A percentile compares a stretch with the other conserved stretches of the same genome.
phyloP scores from a whole-genome alignment of 371 early-diverging fungal genomes.

The Lichtheimia ramosa region DNA sequence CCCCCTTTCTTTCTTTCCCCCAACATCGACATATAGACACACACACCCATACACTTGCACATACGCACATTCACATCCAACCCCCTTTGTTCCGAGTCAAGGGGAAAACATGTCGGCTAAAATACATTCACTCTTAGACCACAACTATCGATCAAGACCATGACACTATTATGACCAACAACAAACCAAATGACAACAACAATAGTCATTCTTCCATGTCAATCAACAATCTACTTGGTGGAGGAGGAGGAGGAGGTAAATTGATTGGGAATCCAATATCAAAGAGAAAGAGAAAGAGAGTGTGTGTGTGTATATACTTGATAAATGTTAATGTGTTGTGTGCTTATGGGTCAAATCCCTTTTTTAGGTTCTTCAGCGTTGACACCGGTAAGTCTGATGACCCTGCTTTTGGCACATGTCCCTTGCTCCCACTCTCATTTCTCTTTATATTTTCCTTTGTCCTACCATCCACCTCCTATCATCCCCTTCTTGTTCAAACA shows the following conservation, averaged over 20 bases:
- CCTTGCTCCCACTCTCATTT: too few relatives aligned
- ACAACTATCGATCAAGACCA: conserved; percentile 2
- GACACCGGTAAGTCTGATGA: conserved; percentile 6
- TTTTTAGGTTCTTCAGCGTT: neutral
- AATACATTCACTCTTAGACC: neutral
- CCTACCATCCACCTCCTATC: too few relatives aligned
- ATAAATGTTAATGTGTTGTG: too few relatives aligned
- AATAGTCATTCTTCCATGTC: conserved; percentile 20
- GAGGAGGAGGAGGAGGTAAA: neutral
- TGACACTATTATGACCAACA: conserved; percentile 13
- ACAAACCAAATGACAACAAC: conserved; percentile 3
- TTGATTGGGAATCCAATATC: neutral
- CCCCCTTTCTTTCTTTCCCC: neutral
- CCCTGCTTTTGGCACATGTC: too few relatives aligned
- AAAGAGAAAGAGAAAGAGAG: neutral
- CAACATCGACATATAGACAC: too few relatives aligned
- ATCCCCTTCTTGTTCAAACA: too few relatives aligned
- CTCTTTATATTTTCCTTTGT: too few relatives aligned
- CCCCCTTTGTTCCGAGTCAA: conserved; percentile 4
- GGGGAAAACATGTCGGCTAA: conserved; percentile 2
- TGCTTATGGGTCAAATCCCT: too few relatives aligned
- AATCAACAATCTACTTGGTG: conserved; percentile 22
- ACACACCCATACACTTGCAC: too few relatives aligned
- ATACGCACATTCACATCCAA: neutral
- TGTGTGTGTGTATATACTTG: neutral